Conservation (phyloP, 2,329 filamentous ascomycete species). For the Huntiella moniliformis region DNA sequence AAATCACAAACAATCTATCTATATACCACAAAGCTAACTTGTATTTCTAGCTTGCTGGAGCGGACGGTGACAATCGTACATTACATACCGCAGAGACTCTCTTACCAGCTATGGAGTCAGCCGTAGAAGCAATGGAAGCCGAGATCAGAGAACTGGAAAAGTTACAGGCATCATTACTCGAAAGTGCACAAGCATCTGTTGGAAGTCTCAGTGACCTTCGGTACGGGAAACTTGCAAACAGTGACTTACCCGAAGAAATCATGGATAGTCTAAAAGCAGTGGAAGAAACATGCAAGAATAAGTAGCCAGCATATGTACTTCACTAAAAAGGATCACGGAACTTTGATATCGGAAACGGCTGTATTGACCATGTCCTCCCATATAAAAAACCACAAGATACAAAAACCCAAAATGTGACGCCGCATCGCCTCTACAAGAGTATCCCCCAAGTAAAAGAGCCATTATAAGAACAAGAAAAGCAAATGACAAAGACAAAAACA, state of each 20-base stretch:
- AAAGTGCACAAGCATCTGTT: constrained; percentile 45
- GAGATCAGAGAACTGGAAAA: constrained; percentile 48
- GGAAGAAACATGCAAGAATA: constrained; percentile 7
- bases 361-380: not conserved
- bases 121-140: constrained; percentile 43
- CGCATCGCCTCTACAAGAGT: constrained; percentile 1
- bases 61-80: constrained; percentile 32
- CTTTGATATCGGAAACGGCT: not conserved
- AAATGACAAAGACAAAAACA: not conserved
- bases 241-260: constrained; percentile 44
- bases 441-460: no score
- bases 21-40: not conserved
- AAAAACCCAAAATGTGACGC: constrained; percentile 2
- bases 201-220: constrained; percentile 64
- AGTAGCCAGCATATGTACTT: not conserved
- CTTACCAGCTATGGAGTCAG: constrained; percentile 48
- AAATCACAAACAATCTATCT: not conserved
- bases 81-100: constrained; percentile 32
- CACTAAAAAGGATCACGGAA: not conserved
- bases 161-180: constrained; percentile 41
- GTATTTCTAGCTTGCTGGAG: not conserved
- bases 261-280: constrained; percentile 46
- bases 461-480: not conserved
- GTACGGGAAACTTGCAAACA: constrained; percentile 55
- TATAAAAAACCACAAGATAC: not conserved